These are phyloP conservation scores for Phytophthora tentaculata DNA, from an alignment of 352 stramenopile genomes.

Conservation along the genomic window DNA sequence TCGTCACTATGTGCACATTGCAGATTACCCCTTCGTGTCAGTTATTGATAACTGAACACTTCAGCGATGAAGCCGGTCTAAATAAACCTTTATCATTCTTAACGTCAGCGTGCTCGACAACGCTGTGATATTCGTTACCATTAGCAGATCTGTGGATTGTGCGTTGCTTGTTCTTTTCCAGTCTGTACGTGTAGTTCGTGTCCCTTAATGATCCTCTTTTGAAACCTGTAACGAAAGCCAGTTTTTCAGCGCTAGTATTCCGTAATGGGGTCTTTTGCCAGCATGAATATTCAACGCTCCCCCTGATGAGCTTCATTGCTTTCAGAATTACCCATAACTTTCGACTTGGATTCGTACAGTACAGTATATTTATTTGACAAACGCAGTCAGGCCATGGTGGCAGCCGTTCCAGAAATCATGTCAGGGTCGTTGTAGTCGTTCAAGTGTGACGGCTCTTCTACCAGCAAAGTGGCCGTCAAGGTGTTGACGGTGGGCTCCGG, in stretches of 20 bases:
- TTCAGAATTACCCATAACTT: not conserved
- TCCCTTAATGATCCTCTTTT: not conserved
- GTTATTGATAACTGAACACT: slow-evolving; percentile 8
- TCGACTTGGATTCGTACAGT: not conserved
- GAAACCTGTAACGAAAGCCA: slow-evolving; percentile 10
- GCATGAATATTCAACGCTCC: not conserved
- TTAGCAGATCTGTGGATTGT: slow-evolving; percentile 6
- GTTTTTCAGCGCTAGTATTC: slow-evolving; percentile 4
- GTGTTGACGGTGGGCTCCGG: slow-evolving; percentile 10
- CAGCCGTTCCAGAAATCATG: slow-evolving; percentile 9
- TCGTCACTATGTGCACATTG: too few species aligned
- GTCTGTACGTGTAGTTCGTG: not conserved
- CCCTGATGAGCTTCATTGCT: not conserved
- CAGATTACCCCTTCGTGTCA: slow-evolving; percentile 15
- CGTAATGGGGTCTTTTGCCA: not conserved
- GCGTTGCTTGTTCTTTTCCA: slow-evolving; percentile 20
- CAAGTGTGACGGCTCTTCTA: slow-evolving; percentile 15
- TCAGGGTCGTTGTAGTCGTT: slow-evolving; percentile 22
- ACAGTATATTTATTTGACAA: not conserved
- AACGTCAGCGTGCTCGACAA: not conserved
- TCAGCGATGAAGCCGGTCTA: slow-evolving; percentile 4
- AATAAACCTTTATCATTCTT: slow-evolving; percentile 12
- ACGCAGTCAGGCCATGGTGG: slow-evolving; percentile 1
- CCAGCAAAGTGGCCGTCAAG: slow-evolving; percentile 23
- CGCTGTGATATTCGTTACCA: not conserved